These are phyloP conservation scores for Pseudoturritis turrita DNA, from an alignment of 345 rosid species.

Conservation along the genomic window DNA sequence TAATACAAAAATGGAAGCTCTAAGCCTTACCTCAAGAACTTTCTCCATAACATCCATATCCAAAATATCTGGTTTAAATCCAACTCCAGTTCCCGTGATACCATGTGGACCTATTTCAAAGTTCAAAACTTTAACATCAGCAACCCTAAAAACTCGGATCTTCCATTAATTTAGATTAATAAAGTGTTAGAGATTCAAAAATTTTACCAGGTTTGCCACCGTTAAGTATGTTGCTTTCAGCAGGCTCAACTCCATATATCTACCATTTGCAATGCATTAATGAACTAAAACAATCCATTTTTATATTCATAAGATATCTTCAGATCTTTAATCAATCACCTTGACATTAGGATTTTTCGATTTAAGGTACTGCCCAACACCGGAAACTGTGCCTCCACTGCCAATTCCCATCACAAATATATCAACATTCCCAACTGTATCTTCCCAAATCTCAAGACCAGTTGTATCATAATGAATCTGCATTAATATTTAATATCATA, in stretches of 20 bases:
- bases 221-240: conserved; percentile 84
- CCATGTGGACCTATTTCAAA: conserved; percentile 75
- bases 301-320: not conserved
- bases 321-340: conserved; percentile 37
- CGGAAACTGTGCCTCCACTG: conserved; percentile 95
- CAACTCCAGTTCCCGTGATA: conserved; percentile 93
- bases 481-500: conserved; percentile 4
- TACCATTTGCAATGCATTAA: conserved; percentile 17
- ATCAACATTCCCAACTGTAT: conserved; percentile 79
- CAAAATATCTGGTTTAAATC: conserved; percentile 90
- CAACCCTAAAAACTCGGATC: not conserved
- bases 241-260: conserved; percentile 97
- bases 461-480: conserved; percentile 92
- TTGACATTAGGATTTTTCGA: conserved; percentile 88
- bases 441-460: conserved; percentile 99
- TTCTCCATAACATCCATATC: conserved; percentile 94
- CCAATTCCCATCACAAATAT: conserved; percentile 97
- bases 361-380: conserved; percentile 89
- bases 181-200: not conserved
- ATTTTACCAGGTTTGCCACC: conserved; percentile 99
- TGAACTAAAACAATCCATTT: conserved; percentile 1
- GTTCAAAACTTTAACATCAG: conserved; percentile 2
- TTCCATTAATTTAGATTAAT: not conserved
- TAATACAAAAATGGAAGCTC: not conserved
- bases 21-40: conserved; percentile 62